A percentile compares a stretch with the other conserved stretches of the same genome.
Evolutionary conservation across 2,329 filamentous ascomycete genomes (phyloP).

Genomic region (Cadophora malorum): DNA sequence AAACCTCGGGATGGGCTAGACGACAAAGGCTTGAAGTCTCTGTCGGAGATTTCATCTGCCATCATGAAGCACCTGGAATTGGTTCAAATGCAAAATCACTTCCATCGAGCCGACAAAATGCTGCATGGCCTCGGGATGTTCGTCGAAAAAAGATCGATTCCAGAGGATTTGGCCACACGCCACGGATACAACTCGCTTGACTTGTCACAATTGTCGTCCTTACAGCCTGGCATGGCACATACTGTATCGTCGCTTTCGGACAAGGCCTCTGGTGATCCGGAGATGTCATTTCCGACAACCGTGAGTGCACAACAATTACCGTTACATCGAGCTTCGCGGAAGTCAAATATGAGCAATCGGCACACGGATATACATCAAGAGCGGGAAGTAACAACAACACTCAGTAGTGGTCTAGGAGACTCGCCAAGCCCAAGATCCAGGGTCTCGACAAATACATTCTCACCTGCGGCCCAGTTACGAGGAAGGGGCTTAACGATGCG

Average conservation of each 20-base stretch:
- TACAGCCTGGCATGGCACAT: not conserved
- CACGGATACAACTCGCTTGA: not conserved
- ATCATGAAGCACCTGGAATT: constrained; percentile 66
- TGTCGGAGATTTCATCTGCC: constrained; percentile 61
- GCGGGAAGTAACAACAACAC: not conserved
- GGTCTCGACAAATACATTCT: not conserved
- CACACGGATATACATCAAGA: not conserved
- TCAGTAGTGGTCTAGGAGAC: not conserved
- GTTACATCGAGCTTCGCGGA: not conserved
- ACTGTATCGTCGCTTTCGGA: not conserved
- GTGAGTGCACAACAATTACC: not conserved
- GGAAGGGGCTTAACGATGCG: too few relatives aligned
- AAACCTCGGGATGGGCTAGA: constrained; percentile 58
- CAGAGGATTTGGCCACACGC: not conserved
- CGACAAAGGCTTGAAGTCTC: constrained; percentile 54
- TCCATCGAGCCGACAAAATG: constrained; percentile 58
- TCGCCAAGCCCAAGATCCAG: not conserved
- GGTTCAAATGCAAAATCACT: constrained; percentile 51
- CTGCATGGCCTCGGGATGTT: constrained; percentile 59
- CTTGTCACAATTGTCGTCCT: not conserved
- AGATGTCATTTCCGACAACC: not conserved
- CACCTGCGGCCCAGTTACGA: too few relatives aligned
- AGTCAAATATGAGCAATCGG: not conserved
- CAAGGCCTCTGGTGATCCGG: not conserved
- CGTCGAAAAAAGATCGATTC: constrained; percentile 47